phyloP scores from a whole-genome alignment of 805 yeast genomes.

The Cyberlindnera bimundalis region DNA sequence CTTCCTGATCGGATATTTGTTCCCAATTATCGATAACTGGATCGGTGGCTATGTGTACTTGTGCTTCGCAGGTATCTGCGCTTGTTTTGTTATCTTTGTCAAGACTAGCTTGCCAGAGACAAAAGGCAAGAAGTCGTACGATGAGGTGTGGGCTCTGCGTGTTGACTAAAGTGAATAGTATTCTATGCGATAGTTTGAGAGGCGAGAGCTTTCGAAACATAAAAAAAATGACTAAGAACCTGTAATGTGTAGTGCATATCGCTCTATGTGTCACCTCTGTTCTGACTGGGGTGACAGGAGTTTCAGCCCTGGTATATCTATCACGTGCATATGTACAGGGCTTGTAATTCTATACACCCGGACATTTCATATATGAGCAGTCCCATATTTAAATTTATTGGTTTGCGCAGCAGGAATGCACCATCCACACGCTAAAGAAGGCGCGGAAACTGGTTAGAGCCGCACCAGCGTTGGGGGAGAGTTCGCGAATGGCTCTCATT shows the following conservation, averaged over 20 bases:
- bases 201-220: too few species aligned
- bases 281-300: too few species aligned
- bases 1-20: conserved; percentile 71
- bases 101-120: conserved; percentile 66
- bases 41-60: conserved; percentile 80
- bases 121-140: conserved; percentile 56
- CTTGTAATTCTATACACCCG: conserved; percentile 2
- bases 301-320: too few species aligned
- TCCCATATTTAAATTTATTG: background rate
- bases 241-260: background rate
- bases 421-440: background rate
- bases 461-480: background rate
- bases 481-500: conserved; percentile 6
- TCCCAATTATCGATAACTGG: conserved; percentile 64
- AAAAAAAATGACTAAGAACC: too few species aligned
- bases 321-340: too few species aligned
- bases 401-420: conserved; percentile 4
- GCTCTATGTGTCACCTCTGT: background rate
- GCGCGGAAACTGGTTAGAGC: background rate
- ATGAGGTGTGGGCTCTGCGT: conserved; percentile 59
- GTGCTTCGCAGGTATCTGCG: conserved; percentile 61
- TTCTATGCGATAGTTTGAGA: background rate
- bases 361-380: background rate
- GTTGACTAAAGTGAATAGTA: conserved; percentile 16
- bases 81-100: conserved; percentile 46